A percentile compares a stretch with the other conserved stretches of the same genome.
Conservation (phyloP, 257 asterid species). For the Primulina tabacum region DNA sequence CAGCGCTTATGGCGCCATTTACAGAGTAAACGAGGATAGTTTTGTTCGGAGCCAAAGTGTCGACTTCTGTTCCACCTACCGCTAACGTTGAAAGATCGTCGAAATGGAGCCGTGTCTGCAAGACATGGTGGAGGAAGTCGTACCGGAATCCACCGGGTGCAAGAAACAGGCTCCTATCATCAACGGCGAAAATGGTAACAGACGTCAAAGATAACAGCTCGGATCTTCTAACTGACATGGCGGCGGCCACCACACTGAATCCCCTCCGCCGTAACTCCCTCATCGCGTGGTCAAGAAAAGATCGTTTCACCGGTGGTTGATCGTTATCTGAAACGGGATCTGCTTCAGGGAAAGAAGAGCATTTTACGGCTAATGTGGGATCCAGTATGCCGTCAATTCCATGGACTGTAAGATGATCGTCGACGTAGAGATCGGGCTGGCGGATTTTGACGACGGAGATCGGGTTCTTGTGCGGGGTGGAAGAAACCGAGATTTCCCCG, state of each 20-base stretch:
- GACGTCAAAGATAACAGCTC: conserved; percentile 46
- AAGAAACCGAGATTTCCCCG: conserved; percentile 42
- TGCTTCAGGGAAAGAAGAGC: conserved; percentile 26
- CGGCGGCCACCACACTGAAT: conserved; percentile 56
- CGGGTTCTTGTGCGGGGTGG: conserved; percentile 45
- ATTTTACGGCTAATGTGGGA: conserved; percentile 43
- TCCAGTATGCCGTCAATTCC: conserved; percentile 67
- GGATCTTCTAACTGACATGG: conserved; percentile 35
- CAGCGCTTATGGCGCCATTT: conserved; percentile 37
- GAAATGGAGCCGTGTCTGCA: conserved; percentile 48
- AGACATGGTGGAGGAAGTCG: conserved; percentile 58
- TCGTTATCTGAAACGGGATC: conserved; percentile 25
- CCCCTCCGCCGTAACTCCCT: conserved; percentile 52
- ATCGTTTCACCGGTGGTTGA: conserved; percentile 27
- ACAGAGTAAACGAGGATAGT: conserved; percentile 30
- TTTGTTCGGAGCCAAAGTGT: conserved; percentile 52
- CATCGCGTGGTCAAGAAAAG: conserved; percentile 52
- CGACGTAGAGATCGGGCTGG: conserved; percentile 68
- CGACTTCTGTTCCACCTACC: conserved; percentile 26
- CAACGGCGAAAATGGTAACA: conserved; percentile 55
- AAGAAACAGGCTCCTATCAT: conserved; percentile 49
- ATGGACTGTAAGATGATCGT: conserved; percentile 50
- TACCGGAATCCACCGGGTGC: conserved; percentile 44
- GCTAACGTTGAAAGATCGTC: conserved; percentile 23
- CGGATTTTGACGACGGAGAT: conserved; percentile 43